These are phyloP conservation scores for Chamaecrista fasciculata DNA, from an alignment of 306 rosid species.

Conservation along the genomic window DNA sequence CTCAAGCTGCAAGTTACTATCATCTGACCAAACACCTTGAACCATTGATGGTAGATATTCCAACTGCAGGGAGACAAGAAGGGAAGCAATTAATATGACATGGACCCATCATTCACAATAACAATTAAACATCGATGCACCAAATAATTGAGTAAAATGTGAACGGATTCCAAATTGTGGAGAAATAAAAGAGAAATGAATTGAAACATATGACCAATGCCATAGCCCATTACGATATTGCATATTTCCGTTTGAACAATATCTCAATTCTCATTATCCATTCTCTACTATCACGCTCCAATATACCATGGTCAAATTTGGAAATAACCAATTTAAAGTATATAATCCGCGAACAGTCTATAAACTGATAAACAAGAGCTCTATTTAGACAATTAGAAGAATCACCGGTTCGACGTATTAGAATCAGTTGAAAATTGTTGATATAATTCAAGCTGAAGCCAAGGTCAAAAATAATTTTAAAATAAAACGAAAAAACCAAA, in stretches of 20 bases:
- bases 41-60: slow-evolving; percentile 94
- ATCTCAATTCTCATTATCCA: neutral
- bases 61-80: slow-evolving; percentile 53
- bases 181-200: neutral
- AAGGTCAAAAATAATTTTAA: slow-evolving; percentile 8
- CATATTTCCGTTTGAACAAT: no score
- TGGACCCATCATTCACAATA: neutral
- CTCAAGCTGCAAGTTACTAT: slow-evolving; percentile 71
- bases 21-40: slow-evolving; percentile 86
- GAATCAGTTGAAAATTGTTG: neutral
- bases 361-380: neutral
- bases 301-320: slow-evolving; percentile 25
- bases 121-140: neutral
- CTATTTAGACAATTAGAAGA: neutral
- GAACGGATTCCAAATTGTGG: neutral
- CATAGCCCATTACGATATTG: neutral
- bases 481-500: neutral
- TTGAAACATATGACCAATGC: neutral
- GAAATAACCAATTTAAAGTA: neutral
- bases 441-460: slow-evolving; percentile 11
- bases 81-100: neutral
- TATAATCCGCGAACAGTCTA: neutral
- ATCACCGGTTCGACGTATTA: neutral
- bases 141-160: neutral
- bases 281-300: neutral